Evolutionary conservation across 225 moss, liverwort and hornwort genomes (phyloP), one percentile per base, ranked within the genome.

Genomic region (Sphagnum contortum): DNA sequence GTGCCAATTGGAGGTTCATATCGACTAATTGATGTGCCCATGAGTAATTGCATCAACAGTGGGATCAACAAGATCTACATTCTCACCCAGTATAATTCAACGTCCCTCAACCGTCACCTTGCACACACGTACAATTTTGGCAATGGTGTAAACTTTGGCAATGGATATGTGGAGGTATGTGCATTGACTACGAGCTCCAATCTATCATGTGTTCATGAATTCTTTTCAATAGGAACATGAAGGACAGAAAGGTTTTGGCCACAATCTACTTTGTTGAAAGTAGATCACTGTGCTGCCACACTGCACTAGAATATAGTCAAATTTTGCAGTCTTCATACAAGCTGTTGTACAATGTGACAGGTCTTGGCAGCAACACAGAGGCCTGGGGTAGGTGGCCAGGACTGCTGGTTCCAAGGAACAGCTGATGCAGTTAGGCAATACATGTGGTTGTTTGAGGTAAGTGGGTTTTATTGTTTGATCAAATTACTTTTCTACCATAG

Each of bases 391-490:
- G 83, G 64, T 2, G 92, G 92, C 2, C 64, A 81, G 64, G 79
- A 65, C 29, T 29, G 29, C 69, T 93, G 90, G 92, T 90, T 93
- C 54, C 88, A 93, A 54, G 92, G 92, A 6, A 93, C 89, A 2
- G 90, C 90, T 4, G 90, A 93, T 66, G 92, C 90, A 3, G 92
- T 93, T 49, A 77, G 90, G 3, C 92, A 93, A 72, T 90, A 90
- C 68, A 65, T 93, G 10, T 93, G 92, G 92, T 72, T 93, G 65
- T 82, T 93, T 65, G 92, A 84, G 74, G 82, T 82, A 44, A 56
- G 75, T 60, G 59, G 14, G 0, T 55, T 58, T 6, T 58, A 3
- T 13, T 6, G 0, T 44, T 58, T 44, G 29, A 29, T 29, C 29
- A 29, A 29, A 29, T 29, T 29, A 29, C 29, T 29, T 29, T 29